Evolutionary conservation across 805 yeast species (phyloP).

Genomic region (Wickerhamomyces ciferrii): DNA sequence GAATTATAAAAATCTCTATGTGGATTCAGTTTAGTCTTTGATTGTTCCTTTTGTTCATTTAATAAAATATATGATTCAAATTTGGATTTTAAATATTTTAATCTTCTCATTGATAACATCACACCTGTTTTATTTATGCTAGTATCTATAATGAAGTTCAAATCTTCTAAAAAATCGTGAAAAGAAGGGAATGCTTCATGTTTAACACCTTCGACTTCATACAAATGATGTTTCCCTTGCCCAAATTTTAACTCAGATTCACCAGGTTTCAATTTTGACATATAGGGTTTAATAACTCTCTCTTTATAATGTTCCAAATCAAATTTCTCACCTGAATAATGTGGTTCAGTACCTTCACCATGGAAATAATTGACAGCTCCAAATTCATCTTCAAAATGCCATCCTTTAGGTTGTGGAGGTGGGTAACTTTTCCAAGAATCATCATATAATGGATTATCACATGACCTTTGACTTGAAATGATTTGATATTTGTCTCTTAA

Average conservation of each 20-base stretch:
- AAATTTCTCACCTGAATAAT: conserved; percentile 32
- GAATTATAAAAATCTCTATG: conserved; percentile 38
- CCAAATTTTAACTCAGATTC: not conserved
- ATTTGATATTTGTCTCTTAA: conserved; percentile 62
- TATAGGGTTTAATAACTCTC: conserved; percentile 5
- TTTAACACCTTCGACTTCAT: conserved; percentile 18
- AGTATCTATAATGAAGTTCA: conserved; percentile 18
- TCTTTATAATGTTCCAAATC: conserved; percentile 23
- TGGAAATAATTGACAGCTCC: conserved; percentile 20
- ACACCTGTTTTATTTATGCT: conserved; percentile 9
- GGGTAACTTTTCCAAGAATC: conserved; percentile 78
- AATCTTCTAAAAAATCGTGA: conserved; percentile 25
- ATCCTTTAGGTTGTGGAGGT: conserved; percentile 47
- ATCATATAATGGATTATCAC: conserved; percentile 67
- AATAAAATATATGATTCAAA: conserved; percentile 30
- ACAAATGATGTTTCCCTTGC: conserved; percentile 12
- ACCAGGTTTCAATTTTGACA: not conserved
- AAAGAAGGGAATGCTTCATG: conserved; percentile 21
- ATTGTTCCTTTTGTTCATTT: conserved; percentile 28
- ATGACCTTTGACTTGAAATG: conserved; percentile 60
- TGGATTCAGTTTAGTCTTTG: conserved; percentile 32
- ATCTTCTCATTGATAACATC: conserved; percentile 20
- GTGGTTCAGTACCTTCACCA: conserved; percentile 17
- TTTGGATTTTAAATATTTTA: conserved; percentile 26
- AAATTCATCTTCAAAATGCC: conserved; percentile 31